Evolutionary conservation across 345 rosid species (phyloP), one percentile per base, ranked within the genome.

Genomic region (Odontarrhena argentea): DNA sequence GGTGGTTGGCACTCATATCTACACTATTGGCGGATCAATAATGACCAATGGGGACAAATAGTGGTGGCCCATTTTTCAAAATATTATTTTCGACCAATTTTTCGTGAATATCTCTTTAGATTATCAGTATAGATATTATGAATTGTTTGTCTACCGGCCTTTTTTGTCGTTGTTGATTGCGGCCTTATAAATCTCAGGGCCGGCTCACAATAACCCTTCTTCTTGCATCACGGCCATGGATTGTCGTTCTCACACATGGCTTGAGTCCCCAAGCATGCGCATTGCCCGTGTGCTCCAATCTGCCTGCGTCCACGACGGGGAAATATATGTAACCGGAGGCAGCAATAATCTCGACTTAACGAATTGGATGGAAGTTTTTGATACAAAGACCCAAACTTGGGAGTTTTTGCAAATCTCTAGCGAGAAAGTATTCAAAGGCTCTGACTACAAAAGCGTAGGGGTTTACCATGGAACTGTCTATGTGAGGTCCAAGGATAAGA

Each of bases 281-380:
- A 53, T 82, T 12, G 68, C 78, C 2, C 92, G 85, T 34, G 5
- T 0, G 46, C 71, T 79, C 41, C 76, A 86, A 3, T 87, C 91
- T 1, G 81, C 85, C 0, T 87, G 88, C 0, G 83, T 73, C 1
- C 71, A 80, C 13, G 79, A 73, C 5, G 85, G 68, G 0, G 81
- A 79, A 60, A 66, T 90, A 30, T 87, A 83, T 37, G 88, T 90
- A 13, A 76, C 86, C 15, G 95, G 95, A 0, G 97, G 95, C 0
- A 79, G 86, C 55, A 35, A 69, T 22, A 80, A 45, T 8, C 75
- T 24, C 81, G 83, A 83, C 9, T 68, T 80, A 25, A 78, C 56
- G 59, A 71, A 83, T 24, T 90, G 92, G 90, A 88, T 89, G 3
- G 95, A 87, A 77, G 88, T 78, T 22, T 82, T 74, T 7, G 88